Evolutionary conservation across 73 alveolate species (phyloP).

Genomic region (Blepharisma stoltei): DNA sequence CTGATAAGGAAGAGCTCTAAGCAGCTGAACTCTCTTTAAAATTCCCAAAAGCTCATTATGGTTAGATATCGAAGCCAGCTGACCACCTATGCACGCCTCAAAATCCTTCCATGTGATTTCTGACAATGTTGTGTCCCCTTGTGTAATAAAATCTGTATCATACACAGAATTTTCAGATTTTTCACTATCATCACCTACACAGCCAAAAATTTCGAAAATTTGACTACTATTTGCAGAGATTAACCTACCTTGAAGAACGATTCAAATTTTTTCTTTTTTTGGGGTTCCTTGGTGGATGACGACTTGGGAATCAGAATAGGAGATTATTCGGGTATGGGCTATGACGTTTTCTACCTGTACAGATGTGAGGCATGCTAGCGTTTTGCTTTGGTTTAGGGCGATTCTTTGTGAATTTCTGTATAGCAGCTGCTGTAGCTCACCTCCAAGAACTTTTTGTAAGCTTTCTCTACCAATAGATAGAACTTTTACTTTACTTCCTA

Average conservation of each 20-base stretch:
- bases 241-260: slow-evolving; percentile 14
- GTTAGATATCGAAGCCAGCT: neutral
- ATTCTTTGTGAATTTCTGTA: neutral
- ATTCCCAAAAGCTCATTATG: neutral
- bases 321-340: neutral
- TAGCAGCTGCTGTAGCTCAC: neutral
- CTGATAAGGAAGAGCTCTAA: slow-evolving; percentile 1
- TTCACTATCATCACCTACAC: neutral
- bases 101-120: neutral
- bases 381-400: neutral
- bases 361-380: neutral
- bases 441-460: neutral
- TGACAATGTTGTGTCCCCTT: neutral
- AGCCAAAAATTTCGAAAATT: neutral
- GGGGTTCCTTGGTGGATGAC: neutral
- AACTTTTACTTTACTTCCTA: neutral
- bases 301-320: neutral
- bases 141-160: neutral
- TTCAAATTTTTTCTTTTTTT: neutral
- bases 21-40: slow-evolving; percentile 1
- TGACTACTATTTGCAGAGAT: neutral
- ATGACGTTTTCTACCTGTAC: neutral
- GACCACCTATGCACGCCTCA: neutral
- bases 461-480: neutral
- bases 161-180: neutral